phyloP scores from a whole-genome alignment of 2,329 filamentous ascomycete species.

The Cladosporium sp. region DNA sequence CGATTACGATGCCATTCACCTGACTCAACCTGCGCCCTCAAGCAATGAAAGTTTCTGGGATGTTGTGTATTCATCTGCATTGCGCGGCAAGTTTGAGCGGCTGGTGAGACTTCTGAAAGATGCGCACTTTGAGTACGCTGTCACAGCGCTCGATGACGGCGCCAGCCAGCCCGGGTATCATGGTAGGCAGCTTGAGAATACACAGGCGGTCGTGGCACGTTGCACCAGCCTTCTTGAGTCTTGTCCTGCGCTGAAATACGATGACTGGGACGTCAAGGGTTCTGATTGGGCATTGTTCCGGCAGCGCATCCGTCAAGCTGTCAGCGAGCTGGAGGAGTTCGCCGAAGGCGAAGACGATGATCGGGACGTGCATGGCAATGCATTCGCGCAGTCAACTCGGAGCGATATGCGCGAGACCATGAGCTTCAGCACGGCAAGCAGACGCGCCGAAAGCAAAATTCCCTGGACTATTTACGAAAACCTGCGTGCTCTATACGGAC shows the following conservation, averaged over 20 bases:
- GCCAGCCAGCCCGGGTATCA: slow-evolving; percentile 64
- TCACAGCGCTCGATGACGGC: slow-evolving; percentile 55
- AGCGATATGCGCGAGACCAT: slow-evolving; percentile 40
- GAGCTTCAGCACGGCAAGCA: slow-evolving; percentile 61
- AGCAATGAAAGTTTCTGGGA: slow-evolving; percentile 81
- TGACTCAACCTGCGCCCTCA: slow-evolving; percentile 65
- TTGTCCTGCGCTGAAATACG: slow-evolving; percentile 62
- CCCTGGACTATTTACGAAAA: slow-evolving; percentile 89
- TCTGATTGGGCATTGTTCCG: slow-evolving; percentile 82
- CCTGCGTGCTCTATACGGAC: slow-evolving; percentile 72
- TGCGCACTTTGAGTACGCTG: slow-evolving; percentile 74
- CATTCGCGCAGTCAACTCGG: slow-evolving; percentile 26
- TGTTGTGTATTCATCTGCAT: slow-evolving; percentile 64
- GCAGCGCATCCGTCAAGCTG: slow-evolving; percentile 63
- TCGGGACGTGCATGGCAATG: slow-evolving; percentile 33
- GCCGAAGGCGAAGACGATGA: slow-evolving; percentile 64
- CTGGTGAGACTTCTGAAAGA: slow-evolving; percentile 64
- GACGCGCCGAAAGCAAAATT: slow-evolving; percentile 76
- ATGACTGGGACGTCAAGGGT: slow-evolving; percentile 78
- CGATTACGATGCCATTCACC: slow-evolving; percentile 61
- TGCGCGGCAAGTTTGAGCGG: slow-evolving; percentile 68
- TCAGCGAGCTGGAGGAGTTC: slow-evolving; percentile 68
- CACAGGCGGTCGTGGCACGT: slow-evolving; percentile 65
- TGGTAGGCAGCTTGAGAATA: slow-evolving; percentile 70
- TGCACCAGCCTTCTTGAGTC: slow-evolving; percentile 65